Base-by-base conservation (phyloP, 2,329 filamentous ascomycete genomes). In the Furcasterigmium sp. region DNA sequence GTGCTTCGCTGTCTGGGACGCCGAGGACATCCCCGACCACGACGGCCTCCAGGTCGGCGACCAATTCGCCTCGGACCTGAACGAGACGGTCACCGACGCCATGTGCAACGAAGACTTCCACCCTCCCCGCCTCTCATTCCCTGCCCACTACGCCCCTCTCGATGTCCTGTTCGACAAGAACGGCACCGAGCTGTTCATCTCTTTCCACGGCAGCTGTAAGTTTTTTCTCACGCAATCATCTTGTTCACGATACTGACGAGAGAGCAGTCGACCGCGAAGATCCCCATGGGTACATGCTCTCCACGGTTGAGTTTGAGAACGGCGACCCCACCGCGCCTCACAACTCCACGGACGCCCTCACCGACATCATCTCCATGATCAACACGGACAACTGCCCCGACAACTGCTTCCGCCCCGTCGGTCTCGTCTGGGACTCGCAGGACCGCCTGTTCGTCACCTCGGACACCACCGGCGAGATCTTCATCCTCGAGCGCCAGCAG, bases 201-300 rank as follows among this genome's bases (percentile, higher is more conserved):
- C 79, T 1, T 87, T 89, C 62, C 85, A 87, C 59, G 85, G 85
- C 13, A 84, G 78, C 59, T 88, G 84, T 82, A 58, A 61, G 66
- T 62, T 32, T 8, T n/a, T 4, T 13, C 36, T 9, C 8, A 10
- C 32, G 3, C 34, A 20, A 36, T 21, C 5, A 34, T 40, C 3
- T 49, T 48, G 40, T 25, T 4, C 29, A 39, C 20, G 26, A 30
- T n/a, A 8, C 45, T 29, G 28, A 42, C 29, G 18, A 2, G 4
- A 18, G 7, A 13, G 20, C 28, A 71, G 69, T 65, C 66, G 62
- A 72, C 53, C 63, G 65, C 21, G 55, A 64, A 7, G 52, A 59
- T 11, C 67, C 70, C 2, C 60, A 65, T 1, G 74, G 73, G 28
- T 78, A 78, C 58, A 63, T 61, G 44, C 56, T 78, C 37, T 59